Evolutionary conservation across 140 eudicot species (phyloP).

Genomic region (Oenanthe javanica): DNA sequence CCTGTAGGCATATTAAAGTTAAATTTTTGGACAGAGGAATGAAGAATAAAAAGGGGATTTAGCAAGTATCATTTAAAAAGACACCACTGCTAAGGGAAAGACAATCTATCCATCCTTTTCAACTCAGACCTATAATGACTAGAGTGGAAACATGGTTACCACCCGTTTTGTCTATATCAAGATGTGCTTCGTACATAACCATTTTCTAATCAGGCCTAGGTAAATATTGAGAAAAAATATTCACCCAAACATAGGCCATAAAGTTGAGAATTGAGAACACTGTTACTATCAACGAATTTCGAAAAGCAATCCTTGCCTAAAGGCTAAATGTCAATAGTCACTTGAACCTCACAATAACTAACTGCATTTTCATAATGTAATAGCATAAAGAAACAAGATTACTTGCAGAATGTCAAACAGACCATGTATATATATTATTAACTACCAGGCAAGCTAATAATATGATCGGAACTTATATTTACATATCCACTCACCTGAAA

Average conservation of each 20-base stretch:
- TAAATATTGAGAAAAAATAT: not conserved
- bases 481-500: too few species aligned
- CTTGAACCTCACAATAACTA: constrained; percentile 34
- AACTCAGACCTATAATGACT: constrained; percentile 63
- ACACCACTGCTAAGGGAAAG: constrained; percentile 62
- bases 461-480: too few species aligned
- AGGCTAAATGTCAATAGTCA: constrained; percentile 48
- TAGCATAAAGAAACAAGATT: not conserved
- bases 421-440: not conserved
- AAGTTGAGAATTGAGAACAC: not conserved
- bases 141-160: constrained; percentile 87
- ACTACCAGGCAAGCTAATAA: constrained; percentile 18
- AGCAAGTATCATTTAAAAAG: not conserved
- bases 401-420: not conserved
- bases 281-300: constrained; percentile 53
- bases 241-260: not conserved
- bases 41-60: too few species aligned
- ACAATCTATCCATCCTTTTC: constrained; percentile 77
- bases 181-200: constrained; percentile 89
- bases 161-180: constrained; percentile 71
- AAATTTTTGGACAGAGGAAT: too few species aligned
- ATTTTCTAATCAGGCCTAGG: constrained; percentile 30
- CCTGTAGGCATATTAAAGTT: too few species aligned
- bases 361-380: not conserved
- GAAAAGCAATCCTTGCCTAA: constrained; percentile 65